Evolutionary conservation across 768 basidiomycete species (phyloP).

Genomic region (Xerocomellus intermedius): DNA sequence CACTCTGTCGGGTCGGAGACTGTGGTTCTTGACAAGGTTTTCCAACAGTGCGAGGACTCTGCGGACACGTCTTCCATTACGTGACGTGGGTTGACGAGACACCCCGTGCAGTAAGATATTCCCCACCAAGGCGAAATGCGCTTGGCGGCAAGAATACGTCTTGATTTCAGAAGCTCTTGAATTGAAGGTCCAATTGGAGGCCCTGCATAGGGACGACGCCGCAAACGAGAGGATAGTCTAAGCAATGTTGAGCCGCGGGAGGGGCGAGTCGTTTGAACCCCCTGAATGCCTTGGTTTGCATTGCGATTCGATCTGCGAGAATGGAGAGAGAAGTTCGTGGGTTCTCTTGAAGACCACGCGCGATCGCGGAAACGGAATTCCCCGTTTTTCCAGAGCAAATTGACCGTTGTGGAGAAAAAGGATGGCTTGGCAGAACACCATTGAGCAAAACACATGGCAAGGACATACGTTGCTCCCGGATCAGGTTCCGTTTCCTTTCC

Average conservation of each 20-base stretch:
- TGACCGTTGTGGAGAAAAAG: slow-evolving; percentile 34
- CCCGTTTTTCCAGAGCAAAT: slow-evolving; percentile 33
- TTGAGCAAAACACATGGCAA: slow-evolving; percentile 34
- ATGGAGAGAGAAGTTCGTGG: slow-evolving; percentile 22
- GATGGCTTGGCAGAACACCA: slow-evolving; percentile 26
- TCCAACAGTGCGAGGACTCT: slow-evolving; percentile 40
- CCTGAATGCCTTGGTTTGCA: slow-evolving; percentile 12
- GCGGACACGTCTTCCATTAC: slow-evolving; percentile 47
- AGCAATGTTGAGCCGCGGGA: slow-evolving; percentile 12
- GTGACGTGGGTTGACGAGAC: slow-evolving; percentile 30
- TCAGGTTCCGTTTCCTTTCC: slow-evolving; percentile 24
- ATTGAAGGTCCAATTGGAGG: slow-evolving; percentile 15
- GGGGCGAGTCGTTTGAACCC: neutral
- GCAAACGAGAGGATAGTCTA: slow-evolving; percentile 18
- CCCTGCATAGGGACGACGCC: slow-evolving; percentile 2
- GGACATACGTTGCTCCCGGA: slow-evolving; percentile 17
- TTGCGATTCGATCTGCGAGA: slow-evolving; percentile 1
- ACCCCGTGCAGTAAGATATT: slow-evolving; percentile 57
- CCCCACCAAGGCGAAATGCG: slow-evolving; percentile 48
- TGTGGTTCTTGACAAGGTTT: slow-evolving; percentile 41
- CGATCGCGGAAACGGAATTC: slow-evolving; percentile 37
- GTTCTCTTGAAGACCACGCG: slow-evolving; percentile 37
- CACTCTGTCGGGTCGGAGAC: slow-evolving; percentile 62
- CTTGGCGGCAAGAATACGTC: slow-evolving; percentile 45
- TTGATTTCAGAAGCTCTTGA: slow-evolving; percentile 29